Base-by-base conservation (phyloP, 2,329 filamentous ascomycete species). In the Bimuria novae-zelandiae region DNA sequence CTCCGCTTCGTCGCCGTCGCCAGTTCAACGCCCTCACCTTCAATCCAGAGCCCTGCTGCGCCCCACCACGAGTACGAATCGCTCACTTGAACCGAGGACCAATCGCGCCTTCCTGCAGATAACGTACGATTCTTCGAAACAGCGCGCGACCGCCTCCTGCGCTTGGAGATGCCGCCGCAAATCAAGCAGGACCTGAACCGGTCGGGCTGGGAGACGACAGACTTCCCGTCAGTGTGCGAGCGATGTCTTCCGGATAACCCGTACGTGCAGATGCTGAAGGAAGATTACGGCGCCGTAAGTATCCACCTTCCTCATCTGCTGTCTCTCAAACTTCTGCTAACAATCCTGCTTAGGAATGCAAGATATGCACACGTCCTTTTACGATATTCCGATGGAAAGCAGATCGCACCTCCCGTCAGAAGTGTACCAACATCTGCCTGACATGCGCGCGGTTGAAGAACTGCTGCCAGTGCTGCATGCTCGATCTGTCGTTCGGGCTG, bases 391-490 rank as follows among this genome's bases (percentile, higher is more conserved):
- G 88, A 65, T 99, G 93, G 93, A 93, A 93, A 66, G 87, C 90
- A 59, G 92, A 96, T 73, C 90, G 94, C 52, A 94, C 92, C 2
- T 86, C 92, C 22, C 89, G 92, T 57, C 92, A 93, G 74, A 96
- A 95, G 77, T 88, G 90, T 62, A 97, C 93, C 49, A 96, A 90
- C 67, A 95, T 97, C 67, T 99, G 94, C 75, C 82, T 99, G 21
- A 99, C 94, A 35, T 99, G 94, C 79, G 93, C 94, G 19, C 89
- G 94, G 39, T 82, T 97, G 62, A 99, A 99, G 78, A 99, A 99
- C 79, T 97, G 94, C 79, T 99, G 94, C 71, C 94, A 99, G 79
- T 93, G 89, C 77, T 99, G 94, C 80, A 97, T 97, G 91, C 87
- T 99, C 48, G 94, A 99, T 81, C 79, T 99, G 55, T 93, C 90